A percentile compares a stretch with the other conserved stretches of the same genome.
Evolutionary conservation across 2,329 filamentous ascomycete genomes (phyloP).

Genomic region (Hypoxylon sp.): DNA sequence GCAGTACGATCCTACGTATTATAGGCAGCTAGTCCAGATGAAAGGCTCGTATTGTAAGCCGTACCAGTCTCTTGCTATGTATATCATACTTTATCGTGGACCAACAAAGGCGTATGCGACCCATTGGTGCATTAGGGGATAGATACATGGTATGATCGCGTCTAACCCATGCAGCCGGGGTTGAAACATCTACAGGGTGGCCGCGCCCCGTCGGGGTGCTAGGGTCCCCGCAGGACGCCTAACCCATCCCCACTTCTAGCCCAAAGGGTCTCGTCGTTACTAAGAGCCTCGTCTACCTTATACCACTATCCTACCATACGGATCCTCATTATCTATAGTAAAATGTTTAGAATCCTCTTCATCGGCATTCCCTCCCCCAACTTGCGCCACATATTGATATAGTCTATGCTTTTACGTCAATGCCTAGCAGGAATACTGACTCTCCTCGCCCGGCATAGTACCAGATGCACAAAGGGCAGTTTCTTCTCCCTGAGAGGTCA

Average conservation of each 20-base stretch:
- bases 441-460: no score
- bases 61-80: background rate
- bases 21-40: conserved; percentile 19
- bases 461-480: no score
- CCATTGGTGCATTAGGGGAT: background rate
- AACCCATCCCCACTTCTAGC: background rate
- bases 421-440: no score
- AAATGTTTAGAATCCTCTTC: no score
- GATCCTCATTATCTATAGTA: background rate
- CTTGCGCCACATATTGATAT: no score
- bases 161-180: no score
- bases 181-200: no score
- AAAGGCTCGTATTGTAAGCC: conserved; percentile 2
- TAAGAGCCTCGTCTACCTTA: background rate
- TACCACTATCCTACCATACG: background rate
- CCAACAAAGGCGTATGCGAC: background rate
- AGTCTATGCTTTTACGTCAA: no score
- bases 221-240: background rate
- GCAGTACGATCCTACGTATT: conserved; percentile 19
- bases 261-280: background rate
- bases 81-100: no score
- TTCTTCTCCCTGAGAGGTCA: no score
- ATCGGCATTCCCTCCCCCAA: no score
- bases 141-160: no score
- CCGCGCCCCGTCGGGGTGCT: background rate